Evolutionary conservation across 2,329 filamentous ascomycete genomes (phyloP).

Genomic region (Aspergillus sp.): DNA sequence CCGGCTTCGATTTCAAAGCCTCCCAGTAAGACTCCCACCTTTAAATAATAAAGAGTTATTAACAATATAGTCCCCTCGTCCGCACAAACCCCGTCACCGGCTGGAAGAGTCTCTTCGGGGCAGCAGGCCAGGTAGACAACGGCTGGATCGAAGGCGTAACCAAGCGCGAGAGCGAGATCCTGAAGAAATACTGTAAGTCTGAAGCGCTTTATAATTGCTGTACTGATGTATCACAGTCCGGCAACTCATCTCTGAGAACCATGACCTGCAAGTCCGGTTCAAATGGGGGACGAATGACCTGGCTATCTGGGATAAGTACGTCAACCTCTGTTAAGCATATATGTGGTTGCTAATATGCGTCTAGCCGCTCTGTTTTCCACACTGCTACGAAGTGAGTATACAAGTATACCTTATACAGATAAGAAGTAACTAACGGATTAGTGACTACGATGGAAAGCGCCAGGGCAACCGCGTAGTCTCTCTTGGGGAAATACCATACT

Average conservation of each 20-base stretch:
- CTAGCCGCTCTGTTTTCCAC: conserved; percentile 9
- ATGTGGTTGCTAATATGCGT: too few species aligned
- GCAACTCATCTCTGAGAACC: conserved; percentile 11
- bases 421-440: too few species aligned
- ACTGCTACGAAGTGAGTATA: conserved; percentile 4
- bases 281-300: conserved; percentile 8
- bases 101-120: conserved; percentile 7
- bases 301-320: conserved; percentile 14
- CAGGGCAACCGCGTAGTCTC: conserved; percentile 4
- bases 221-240: background rate
- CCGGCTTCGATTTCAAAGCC: conserved; percentile 4
- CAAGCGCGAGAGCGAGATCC: conserved; percentile 4
- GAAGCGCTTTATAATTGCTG: too few species aligned
- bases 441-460: conserved; percentile 2
- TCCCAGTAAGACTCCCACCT: background rate
- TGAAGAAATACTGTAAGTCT: conserved; percentile 8
- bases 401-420: too few species aligned
- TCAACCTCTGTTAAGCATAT: background rate
- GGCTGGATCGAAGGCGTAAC: conserved; percentile 10
- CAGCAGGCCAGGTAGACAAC: background rate
- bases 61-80: background rate
- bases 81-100: conserved; percentile 9
- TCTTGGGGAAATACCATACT: conserved; percentile 2
- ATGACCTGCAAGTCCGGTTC: conserved; percentile 9
- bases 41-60: too few species aligned